Conservation (phyloP, 345 rosid species). For the Gossypium anomalum region DNA sequence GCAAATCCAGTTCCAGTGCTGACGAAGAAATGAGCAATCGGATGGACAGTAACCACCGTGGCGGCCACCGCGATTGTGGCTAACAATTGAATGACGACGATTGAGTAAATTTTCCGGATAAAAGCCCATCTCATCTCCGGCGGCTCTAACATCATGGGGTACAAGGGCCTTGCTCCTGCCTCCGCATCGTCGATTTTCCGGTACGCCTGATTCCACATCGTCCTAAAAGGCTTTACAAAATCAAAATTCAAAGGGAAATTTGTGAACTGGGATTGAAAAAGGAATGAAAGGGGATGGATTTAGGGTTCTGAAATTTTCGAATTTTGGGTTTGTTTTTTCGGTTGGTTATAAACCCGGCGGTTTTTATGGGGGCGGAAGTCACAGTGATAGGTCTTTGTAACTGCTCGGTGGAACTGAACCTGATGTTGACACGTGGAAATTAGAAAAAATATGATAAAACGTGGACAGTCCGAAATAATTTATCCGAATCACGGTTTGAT, state of each 20-base stretch:
- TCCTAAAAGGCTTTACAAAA: neutral
- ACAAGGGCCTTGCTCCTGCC: slow-evolving; percentile 63
- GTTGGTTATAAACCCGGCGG: neutral
- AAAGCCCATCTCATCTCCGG: slow-evolving; percentile 93
- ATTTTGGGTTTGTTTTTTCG: neutral
- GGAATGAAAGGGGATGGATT: neutral
- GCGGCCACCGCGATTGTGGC: slow-evolving; percentile 78
- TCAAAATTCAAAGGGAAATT: neutral
- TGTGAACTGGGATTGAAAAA: neutral
- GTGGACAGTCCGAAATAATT: neutral
- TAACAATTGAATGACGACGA: slow-evolving; percentile 64
- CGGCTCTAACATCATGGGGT: slow-evolving; percentile 83
- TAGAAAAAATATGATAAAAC: neutral
- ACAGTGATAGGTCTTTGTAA: no score
- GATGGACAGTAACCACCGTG: slow-evolving; percentile 56
- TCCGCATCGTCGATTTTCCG: slow-evolving; percentile 70
- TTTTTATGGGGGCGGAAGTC: no score
- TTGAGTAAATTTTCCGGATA: slow-evolving; percentile 81
- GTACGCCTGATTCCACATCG: slow-evolving; percentile 54
- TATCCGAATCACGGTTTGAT: no score
- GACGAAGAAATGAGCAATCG: slow-evolving; percentile 65
- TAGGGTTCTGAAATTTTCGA: neutral
- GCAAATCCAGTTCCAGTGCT: slow-evolving; percentile 63
- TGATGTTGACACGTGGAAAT: neutral
- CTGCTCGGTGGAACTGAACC: no score